phyloP scores from a whole-genome alignment of 306 rosid species.

The Cicer chorassanicum region DNA sequence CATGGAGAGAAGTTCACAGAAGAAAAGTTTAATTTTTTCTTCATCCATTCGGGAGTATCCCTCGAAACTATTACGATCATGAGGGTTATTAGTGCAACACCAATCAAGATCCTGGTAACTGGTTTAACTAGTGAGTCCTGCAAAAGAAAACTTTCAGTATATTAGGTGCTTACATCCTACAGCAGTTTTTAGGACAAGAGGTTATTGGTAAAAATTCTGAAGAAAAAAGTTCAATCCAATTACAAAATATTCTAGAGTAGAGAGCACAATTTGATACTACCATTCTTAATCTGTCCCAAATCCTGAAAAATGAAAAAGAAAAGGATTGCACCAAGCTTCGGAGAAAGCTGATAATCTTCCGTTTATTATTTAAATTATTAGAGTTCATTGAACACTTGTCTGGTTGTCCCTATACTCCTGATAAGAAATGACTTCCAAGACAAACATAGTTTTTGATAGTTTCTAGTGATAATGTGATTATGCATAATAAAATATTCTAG shows the following conservation, averaged over 20 bases:
- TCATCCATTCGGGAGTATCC: slow-evolving; percentile 74
- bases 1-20: slow-evolving; percentile 79
- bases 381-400: background rate
- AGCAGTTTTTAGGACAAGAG: slow-evolving; percentile 19
- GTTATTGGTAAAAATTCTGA: background rate
- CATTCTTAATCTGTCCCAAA: slow-evolving; percentile 1
- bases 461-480: slow-evolving; percentile 1
- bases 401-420: background rate
- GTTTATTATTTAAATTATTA: background rate
- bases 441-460: background rate
- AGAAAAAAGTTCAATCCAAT: background rate
- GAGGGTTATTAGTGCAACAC: slow-evolving; percentile 69
- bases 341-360: background rate
- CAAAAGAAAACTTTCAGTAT: background rate
- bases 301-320: background rate
- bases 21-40: slow-evolving; percentile 61
- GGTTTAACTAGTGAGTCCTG: slow-evolving; percentile 91
- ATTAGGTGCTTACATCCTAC: background rate
- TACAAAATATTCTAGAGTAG: background rate
- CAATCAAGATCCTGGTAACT: slow-evolving; percentile 78
- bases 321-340: background rate
- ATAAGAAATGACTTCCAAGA: background rate
- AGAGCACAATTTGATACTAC: slow-evolving; percentile 12
- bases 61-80: slow-evolving; percentile 62
- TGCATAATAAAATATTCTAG: background rate